phyloP scores from a whole-genome alignment of 805 yeast genomes.

The Lachancea fermentati region DNA sequence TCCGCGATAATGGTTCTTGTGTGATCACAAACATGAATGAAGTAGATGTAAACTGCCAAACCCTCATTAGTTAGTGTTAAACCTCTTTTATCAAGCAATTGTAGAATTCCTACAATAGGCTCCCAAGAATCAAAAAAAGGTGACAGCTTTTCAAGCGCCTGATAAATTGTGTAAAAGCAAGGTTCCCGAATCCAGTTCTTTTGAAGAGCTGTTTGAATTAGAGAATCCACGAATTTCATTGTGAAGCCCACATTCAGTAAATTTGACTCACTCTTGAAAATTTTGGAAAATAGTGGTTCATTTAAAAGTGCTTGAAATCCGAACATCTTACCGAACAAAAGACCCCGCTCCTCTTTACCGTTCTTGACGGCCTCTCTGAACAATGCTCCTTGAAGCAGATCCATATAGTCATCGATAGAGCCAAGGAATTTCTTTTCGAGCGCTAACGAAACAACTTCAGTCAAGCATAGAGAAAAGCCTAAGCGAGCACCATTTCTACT shows the following conservation, averaged over 20 bases:
- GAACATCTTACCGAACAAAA: slow-evolving; percentile 76
- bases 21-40: slow-evolving; percentile 11
- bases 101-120: slow-evolving; percentile 32
- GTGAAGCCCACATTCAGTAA: slow-evolving; percentile 28
- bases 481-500: slow-evolving; percentile 77
- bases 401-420: slow-evolving; percentile 19
- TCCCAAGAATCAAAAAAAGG: slow-evolving; percentile 19
- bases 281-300: slow-evolving; percentile 35
- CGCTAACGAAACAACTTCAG: slow-evolving; percentile 51
- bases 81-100: slow-evolving; percentile 43
- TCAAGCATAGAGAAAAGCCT: slow-evolving; percentile 83
- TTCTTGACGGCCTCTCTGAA: slow-evolving; percentile 41
- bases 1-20: slow-evolving; percentile 1
- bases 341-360: slow-evolving; percentile 79
- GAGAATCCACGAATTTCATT: slow-evolving; percentile 37
- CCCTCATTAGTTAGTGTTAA: slow-evolving; percentile 74
- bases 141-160: slow-evolving; percentile 36
- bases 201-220: slow-evolving; percentile 51
- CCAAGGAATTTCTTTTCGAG: slow-evolving; percentile 20
- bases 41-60: slow-evolving; percentile 54
- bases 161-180: slow-evolving; percentile 62
- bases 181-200: slow-evolving; percentile 90
- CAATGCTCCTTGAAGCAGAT: slow-evolving; percentile 26
- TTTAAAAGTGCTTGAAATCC: slow-evolving; percentile 74
- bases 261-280: slow-evolving; percentile 18